Evolutionary conservation across 192 early-diverging fungal species (phyloP), one percentile per base, ranked within the genome.

Genomic region (Phlyctochytrium bullatum): DNA sequence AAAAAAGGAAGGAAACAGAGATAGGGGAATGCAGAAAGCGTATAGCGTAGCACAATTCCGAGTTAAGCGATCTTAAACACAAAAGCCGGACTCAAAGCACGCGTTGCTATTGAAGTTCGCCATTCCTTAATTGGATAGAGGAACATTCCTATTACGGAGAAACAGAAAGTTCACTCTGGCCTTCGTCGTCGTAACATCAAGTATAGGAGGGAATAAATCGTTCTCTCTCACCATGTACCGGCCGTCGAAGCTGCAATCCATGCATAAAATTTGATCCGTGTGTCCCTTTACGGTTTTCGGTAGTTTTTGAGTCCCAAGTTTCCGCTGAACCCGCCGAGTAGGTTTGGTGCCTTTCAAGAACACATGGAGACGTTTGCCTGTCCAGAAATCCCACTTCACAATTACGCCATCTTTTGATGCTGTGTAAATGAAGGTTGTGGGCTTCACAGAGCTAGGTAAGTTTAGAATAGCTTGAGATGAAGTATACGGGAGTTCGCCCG

Each of bases 351-450:
- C 90, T 36, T 92, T 94, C 4, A 77, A 76, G 59, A 94, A 88
- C 28, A 82, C 73, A 58, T 87, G 77, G 25, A 93, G 74, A 67
- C 80, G 84, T 40, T 83, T 81, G 10, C 90, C 87, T 3, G 90
- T 88, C 35, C 75, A 83, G 33, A 89, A 76, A 64, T 91, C 82
- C 90, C 92, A 99, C 78, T 96, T 96, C 64, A 93, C 88, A 73
- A 99, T 90, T 34, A 87, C 83, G 36, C 90, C 93, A 75, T 98
- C 97, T 80, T 99, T 99, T 30, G 90, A 91, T 2, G 86, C 91
- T 36, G 92, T 90, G 73, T 91, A 99, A 33, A 94, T 80, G 64
- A 69, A 85, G 4, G 83, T 73, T 6, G 16, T 6, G 69, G 69
- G 20, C 35, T 10, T 66, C 14, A 50, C 14, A 6, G 67, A 64